These are phyloP conservation scores for Ophiognomonia clavigignenti-juglandacearum DNA, from an alignment of 2,329 filamentous ascomycete species.

Conservation along the genomic window DNA sequence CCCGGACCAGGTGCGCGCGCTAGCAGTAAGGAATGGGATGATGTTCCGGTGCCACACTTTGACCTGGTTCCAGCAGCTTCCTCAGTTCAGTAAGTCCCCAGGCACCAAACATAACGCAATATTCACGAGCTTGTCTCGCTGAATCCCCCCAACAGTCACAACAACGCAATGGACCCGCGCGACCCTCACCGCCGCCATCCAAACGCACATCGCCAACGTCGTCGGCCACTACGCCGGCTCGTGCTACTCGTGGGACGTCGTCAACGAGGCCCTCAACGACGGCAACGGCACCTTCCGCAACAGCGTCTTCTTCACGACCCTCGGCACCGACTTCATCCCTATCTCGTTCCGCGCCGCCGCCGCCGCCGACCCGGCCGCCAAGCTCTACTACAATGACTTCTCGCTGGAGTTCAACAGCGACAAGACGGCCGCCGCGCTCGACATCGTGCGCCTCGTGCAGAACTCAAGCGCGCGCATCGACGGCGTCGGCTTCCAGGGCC, in stretches of 20 bases:
- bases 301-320: too few species aligned
- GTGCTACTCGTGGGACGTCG: constrained; percentile 53
- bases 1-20: constrained; percentile 36
- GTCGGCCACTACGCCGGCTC: constrained; percentile 48
- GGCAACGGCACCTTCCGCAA: too few species aligned
- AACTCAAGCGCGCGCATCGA: background rate
- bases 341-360: constrained; percentile 1
- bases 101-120: background rate
- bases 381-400: constrained; percentile 33
- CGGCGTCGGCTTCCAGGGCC: constrained; percentile 2
- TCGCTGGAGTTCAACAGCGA: constrained; percentile 4
- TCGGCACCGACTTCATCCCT: too few species aligned
- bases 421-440: background rate
- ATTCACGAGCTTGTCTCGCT: constrained; percentile 43
- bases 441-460: background rate
- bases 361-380: constrained; percentile 16
- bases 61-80: constrained; percentile 41
- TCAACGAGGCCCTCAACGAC: constrained; percentile 54
- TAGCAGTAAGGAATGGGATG: constrained; percentile 29
- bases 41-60: constrained; percentile 52
- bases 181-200: constrained; percentile 47
- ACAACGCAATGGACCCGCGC: constrained; percentile 47
- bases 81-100: constrained; percentile 32
- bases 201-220: constrained; percentile 54
- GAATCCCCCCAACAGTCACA: constrained; percentile 46